Evolutionary conservation across 2,329 filamentous ascomycete genomes (phyloP), one percentile per base, ranked within the genome.

Genomic region (Alternaria burnsii): DNA sequence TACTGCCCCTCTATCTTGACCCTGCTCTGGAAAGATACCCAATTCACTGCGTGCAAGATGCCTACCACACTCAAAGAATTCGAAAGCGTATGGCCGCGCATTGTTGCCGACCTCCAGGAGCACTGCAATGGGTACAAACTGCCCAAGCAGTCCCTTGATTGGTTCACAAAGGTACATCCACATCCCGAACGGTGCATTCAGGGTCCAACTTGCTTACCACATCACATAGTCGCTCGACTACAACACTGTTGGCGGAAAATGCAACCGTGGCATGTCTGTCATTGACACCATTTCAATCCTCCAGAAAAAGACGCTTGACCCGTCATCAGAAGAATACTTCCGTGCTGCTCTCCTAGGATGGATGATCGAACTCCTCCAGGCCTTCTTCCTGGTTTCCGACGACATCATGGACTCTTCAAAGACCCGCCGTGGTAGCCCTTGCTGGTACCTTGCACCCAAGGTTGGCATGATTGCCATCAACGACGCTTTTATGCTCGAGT

Each of bases 401-500:
- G 95, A 99, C 81, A 97, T 99, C 75, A 99, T 99, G 95, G 95
- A 99, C 83, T 82, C 87, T 73, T 96, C 91, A 80, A 95, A 97
- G 81, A 99, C 95, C 58, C 93, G 95, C 62, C 93, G 95, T 70
- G 94, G 94, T 65, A 88, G 91, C 82, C 94, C 95, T 42, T 99
- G 95, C 85, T 99, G 95, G 95, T 99, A 98, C 84, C 90, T 91
- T 62, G 90, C 93, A 69, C 88, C 92, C 32, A 89, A 90, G 50
- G 94, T 99, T 42, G 94, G 94, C 79, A 94, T 96, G 89, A 87
- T 97, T 68, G 94, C 95, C 77, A 97, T 99, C 87, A 99, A 99
- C 86, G 95, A 99, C 78, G 89, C 94, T 66, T 97, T 98, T 85
- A 89, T 98, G 88, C 91, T 99, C 72, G 95, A 98, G 83, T 84